Percentiles rank a stretch among this genome's conserved stretches.
Evolutionary conservation across 1,284 basidiomycete genomes (phyloP).

Genomic region (Trametes pubescens): DNA sequence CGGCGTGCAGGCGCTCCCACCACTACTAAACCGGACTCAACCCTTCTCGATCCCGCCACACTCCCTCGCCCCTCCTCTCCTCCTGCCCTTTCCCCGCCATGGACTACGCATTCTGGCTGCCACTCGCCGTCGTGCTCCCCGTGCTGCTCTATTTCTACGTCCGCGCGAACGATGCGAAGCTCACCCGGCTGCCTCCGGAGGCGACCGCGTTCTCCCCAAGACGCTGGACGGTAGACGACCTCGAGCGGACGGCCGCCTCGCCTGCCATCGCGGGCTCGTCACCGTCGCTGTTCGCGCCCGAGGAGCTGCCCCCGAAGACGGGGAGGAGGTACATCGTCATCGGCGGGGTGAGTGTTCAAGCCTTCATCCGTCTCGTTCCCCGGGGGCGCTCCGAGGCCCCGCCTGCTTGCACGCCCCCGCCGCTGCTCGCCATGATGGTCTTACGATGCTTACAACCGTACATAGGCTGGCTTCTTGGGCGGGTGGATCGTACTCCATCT

Average conservation of each 20-base stretch:
- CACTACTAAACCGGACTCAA: neutral
- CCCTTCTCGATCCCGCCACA: neutral
- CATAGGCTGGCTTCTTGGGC: constrained; percentile 73
- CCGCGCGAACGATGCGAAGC: constrained; percentile 56
- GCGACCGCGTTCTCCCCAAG: constrained; percentile 54
- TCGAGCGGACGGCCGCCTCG: constrained; percentile 46
- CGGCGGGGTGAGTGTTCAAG: constrained; percentile 53
- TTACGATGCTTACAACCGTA: neutral
- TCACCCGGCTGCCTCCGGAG: constrained; percentile 54
- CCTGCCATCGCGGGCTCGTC: constrained; percentile 40
- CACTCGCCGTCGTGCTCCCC: constrained; percentile 26
- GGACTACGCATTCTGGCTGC: constrained; percentile 25
- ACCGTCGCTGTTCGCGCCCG: constrained; percentile 44
- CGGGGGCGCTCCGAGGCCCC: constrained; percentile 1
- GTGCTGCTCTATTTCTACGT: constrained; percentile 52
- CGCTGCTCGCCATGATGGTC: neutral
- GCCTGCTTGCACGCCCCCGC: neutral
- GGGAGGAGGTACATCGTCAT: constrained; percentile 64
- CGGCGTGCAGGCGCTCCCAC: constrained; percentile 5
- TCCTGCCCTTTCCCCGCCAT: constrained; percentile 6
- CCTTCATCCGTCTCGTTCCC: neutral
- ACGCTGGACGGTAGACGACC: constrained; percentile 52
- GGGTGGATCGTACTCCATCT: constrained; percentile 79
- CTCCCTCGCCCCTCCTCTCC: neutral
- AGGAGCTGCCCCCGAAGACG: constrained; percentile 58